These are phyloP conservation scores for Leccinum laetum DNA, from an alignment of 1,284 basidiomycete genomes.

Conservation along the genomic window DNA sequence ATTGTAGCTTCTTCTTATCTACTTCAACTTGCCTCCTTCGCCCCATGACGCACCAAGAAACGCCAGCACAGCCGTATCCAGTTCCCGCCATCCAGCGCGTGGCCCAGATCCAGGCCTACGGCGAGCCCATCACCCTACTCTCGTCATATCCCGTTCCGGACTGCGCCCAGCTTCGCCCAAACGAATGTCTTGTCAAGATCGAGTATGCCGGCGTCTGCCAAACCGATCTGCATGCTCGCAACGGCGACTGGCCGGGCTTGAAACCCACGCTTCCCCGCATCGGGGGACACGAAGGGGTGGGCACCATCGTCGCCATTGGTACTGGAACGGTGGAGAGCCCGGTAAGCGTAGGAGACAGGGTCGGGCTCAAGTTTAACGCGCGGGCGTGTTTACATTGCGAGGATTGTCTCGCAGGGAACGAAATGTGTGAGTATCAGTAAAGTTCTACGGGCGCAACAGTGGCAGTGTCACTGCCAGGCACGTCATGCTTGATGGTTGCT, in stretches of 20 bases:
- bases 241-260: conserved; percentile 52
- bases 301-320: conserved; percentile 67
- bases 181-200: conserved; percentile 69
- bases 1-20: too few relatives aligned
- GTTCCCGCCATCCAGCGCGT: conserved; percentile 49
- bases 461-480: not conserved
- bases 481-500: not conserved
- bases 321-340: conserved; percentile 41
- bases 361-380: conserved; percentile 77
- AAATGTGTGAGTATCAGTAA: conserved; percentile 41
- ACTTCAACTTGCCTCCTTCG: not conserved
- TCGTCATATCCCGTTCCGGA: conserved; percentile 51
- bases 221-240: conserved; percentile 62
- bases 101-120: conserved; percentile 43
- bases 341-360: conserved; percentile 60
- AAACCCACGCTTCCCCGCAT: conserved; percentile 56
- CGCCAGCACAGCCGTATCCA: not conserved
- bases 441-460: not conserved
- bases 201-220: conserved; percentile 66
- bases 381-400: conserved; percentile 63
- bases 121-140: conserved; percentile 36
- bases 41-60: too few relatives aligned
- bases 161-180: conserved; percentile 56
- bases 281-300: conserved; percentile 71
- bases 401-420: conserved; percentile 57